Base-by-base conservation (phyloP, 2,329 filamentous ascomycete genomes). In the Hymenoscyphus albidus region DNA sequence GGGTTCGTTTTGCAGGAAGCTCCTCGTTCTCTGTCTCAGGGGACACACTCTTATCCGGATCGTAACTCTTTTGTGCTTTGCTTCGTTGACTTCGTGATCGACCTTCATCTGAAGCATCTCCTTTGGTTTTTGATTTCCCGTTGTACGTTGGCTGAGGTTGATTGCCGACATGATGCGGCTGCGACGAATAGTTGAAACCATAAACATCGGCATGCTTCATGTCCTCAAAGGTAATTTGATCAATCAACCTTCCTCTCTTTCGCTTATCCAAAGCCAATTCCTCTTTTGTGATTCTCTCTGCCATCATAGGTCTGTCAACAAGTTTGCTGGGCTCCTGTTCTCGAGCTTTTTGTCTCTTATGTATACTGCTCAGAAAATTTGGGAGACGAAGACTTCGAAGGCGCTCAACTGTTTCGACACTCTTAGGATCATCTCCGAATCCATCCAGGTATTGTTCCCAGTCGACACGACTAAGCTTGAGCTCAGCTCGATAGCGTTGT, bases 141-240 rank as follows among this genome's bases (percentile, higher is more conserved):
- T 68, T 68, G 3, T 64, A 61, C 12, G 58, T 59, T 48, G 63
- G 64, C n/a, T 67, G 84, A 65, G 88, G 84, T 71, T 89, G 87
- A 42, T 79, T 78, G 22, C 85, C 85, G 65, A 87, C 79, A 74
- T 84, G 84, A 65, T 80, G 81, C 2, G 82, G 80, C 61, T 85
- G 82, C 10, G 82, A 79, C 69, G 88, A 85, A 68, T 87, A 85
- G 65, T 86, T 83, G 69, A 88, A 87, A 16, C 83, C 82, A 70
- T 88, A 88, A 1, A 81, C 79, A 66, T 83, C 79, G 7, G 86
- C 85, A 80, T 75, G 88, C 85, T 72, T 88, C 82, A 62, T 69
- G 58, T 73, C 71, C 32, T 75, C 71, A 48, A 71, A 75, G 14
- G 70, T 70, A 13, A 70, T 65, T 9, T 66, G 65, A 61, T 72